These are phyloP conservation scores for Nitzschia sp. DNA, from an alignment of 108 stramenopile species.

Conservation along the genomic window DNA sequence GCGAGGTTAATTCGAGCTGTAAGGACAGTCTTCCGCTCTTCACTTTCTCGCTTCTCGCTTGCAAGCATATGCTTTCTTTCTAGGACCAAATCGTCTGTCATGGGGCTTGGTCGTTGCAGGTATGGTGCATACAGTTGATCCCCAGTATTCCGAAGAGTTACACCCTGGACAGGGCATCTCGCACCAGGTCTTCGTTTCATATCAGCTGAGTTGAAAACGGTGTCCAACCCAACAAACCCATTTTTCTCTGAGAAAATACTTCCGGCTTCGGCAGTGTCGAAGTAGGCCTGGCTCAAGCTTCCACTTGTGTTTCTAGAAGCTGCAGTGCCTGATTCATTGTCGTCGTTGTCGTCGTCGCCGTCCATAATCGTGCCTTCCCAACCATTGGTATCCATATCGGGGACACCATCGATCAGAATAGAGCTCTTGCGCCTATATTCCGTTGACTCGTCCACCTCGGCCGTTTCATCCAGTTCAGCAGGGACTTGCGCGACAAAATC, in stretches of 20 bases:
- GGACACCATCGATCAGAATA: background rate
- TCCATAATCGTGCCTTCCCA: conserved; percentile 29
- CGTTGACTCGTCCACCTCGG: background rate
- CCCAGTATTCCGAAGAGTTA: conserved; percentile 42
- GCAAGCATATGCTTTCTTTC: conserved; percentile 62
- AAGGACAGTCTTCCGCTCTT: conserved; percentile 38
- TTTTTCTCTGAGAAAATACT: conserved; percentile 34
- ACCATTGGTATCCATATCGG: background rate
- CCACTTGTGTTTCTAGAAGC: conserved; percentile 16
- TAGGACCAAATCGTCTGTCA: conserved; percentile 78
- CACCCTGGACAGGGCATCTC: conserved; percentile 71
- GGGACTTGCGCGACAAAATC: conserved; percentile 17
- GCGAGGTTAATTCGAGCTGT: conserved; percentile 59
- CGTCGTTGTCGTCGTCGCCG: conserved; percentile 7
- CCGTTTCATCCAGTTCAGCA: conserved; percentile 3
- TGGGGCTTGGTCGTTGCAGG: conserved; percentile 68
- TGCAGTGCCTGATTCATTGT: conserved; percentile 11
- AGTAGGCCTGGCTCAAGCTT: conserved; percentile 31
- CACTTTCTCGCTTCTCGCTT: conserved; percentile 13
- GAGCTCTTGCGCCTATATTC: background rate
- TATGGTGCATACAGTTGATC: conserved; percentile 87
- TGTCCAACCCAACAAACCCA: conserved; percentile 35
- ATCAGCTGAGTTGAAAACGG: conserved; percentile 29
- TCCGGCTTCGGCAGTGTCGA: conserved; percentile 44
- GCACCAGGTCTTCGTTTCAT: conserved; percentile 55